Evolutionary conservation across 306 rosid genomes (phyloP).

Genomic region (Dicorynia guianensis): DNA sequence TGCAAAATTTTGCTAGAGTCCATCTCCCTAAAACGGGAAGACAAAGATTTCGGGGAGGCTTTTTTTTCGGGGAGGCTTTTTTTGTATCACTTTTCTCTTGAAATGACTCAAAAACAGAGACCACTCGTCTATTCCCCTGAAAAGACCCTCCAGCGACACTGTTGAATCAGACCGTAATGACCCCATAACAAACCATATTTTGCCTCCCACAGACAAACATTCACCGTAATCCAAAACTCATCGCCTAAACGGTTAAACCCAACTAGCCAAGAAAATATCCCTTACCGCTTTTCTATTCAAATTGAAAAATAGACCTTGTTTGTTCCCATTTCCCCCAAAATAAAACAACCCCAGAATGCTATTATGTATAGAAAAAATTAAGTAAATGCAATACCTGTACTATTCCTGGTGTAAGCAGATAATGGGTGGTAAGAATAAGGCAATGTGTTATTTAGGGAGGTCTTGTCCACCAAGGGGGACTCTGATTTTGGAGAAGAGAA

Average conservation of each 20-base stretch:
- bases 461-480: constrained; percentile 40
- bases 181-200: constrained; percentile 36
- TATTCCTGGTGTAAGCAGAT: constrained; percentile 55
- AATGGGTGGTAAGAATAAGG: constrained; percentile 22
- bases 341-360: neutral
- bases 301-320: neutral
- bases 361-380: neutral
- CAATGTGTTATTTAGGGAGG: constrained; percentile 15
- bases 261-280: too few species aligned
- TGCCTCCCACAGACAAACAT: constrained; percentile 5
- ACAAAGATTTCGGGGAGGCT: constrained; percentile 37
- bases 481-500: constrained; percentile 82
- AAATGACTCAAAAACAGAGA: constrained; percentile 61
- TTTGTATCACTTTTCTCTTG: constrained; percentile 37
- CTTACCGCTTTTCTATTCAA: too few species aligned
- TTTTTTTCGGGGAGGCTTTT: too few species aligned
- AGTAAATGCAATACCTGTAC: constrained; percentile 40
- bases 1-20: constrained; percentile 40
- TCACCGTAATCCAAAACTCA: neutral
- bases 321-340: constrained; percentile 6
- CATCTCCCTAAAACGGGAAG: constrained; percentile 47
- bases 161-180: constrained; percentile 48
- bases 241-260: neutral
- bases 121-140: constrained; percentile 57
- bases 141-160: constrained; percentile 64